These are phyloP conservation scores for Hymenoscyphus albidus DNA, from an alignment of 2,329 filamentous ascomycete genomes.

Conservation along the genomic window DNA sequence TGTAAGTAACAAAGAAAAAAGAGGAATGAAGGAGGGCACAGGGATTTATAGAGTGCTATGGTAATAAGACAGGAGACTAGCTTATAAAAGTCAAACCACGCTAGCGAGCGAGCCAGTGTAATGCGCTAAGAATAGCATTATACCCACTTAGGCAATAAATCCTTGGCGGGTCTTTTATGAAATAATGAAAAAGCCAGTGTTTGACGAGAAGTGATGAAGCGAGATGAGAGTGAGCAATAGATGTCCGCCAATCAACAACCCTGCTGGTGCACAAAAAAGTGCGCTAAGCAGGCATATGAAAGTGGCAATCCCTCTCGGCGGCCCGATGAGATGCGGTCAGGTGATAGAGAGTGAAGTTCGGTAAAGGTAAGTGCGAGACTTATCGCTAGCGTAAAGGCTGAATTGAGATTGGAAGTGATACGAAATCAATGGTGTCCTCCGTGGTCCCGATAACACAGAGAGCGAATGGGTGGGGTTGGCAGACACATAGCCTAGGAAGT, in stretches of 20 bases:
- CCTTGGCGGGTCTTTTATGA: slow-evolving; percentile 8
- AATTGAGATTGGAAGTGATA: not conserved
- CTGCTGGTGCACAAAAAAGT: not conserved
- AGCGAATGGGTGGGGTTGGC: not conserved
- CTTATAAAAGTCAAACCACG: slow-evolving; percentile 18
- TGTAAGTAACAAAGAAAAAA: slow-evolving; percentile 7
- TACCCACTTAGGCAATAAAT: slow-evolving; percentile 11
- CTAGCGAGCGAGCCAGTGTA: slow-evolving; percentile 13
- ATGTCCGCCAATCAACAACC: not conserved
- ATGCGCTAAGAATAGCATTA: slow-evolving; percentile 17
- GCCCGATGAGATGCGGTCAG: not conserved
- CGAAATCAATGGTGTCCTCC: not conserved
- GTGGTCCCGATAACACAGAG: not conserved
- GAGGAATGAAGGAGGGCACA: slow-evolving; percentile 5
- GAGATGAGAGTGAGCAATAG: slow-evolving; percentile 4
- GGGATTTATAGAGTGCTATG: slow-evolving; percentile 14
- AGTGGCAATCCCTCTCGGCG: not conserved
- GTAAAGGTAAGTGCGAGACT: not conserved
- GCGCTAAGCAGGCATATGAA: slow-evolving; percentile 2
- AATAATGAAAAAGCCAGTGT: not conserved
- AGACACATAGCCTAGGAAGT: not conserved
- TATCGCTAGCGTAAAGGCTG: slow-evolving; percentile 2
- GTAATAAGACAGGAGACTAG: slow-evolving; percentile 14
- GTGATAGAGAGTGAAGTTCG: slow-evolving; percentile 1
- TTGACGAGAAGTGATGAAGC: not conserved